These are phyloP conservation scores for Beauveria rudraprayagi DNA, from an alignment of 2,329 filamentous ascomycete genomes.

Conservation along the genomic window DNA sequence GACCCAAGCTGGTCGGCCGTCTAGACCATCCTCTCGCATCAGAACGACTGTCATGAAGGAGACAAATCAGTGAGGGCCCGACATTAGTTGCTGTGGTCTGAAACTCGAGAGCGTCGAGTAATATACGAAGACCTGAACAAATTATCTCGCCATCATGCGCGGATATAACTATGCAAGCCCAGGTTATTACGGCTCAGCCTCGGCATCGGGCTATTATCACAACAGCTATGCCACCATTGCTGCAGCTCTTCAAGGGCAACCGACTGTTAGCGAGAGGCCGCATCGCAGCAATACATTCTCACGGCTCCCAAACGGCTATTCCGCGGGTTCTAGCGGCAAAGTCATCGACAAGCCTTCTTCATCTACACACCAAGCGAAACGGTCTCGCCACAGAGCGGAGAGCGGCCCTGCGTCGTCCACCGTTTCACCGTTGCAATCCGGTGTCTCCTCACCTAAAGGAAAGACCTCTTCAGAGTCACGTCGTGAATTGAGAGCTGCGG, in stretches of 20 bases:
- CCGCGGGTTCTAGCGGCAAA: constrained; percentile 23
- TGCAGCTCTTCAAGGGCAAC: neutral
- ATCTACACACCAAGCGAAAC: neutral
- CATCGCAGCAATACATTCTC: constrained; percentile 1
- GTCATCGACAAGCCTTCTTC: neutral
- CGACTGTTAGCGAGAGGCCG: neutral
- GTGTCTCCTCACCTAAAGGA: neutral
- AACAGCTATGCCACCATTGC: neutral
- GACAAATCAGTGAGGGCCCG: neutral
- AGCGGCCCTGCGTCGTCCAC: neutral
- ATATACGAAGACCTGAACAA: neutral
- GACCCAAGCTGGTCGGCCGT: neutral
- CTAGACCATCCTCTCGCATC: neutral
- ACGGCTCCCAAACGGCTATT: neutral
- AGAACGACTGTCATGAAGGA: neutral
- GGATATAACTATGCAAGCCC: constrained; percentile 9
- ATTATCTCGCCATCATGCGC: neutral
- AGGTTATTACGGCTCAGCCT: constrained; percentile 59
- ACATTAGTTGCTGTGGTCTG: neutral
- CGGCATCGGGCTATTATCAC: constrained; percentile 41
- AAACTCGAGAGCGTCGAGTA: neutral
- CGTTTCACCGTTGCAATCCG: neutral
- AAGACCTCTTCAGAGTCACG: neutral
- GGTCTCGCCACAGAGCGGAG: neutral
- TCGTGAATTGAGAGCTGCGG: neutral